A percentile compares a stretch with the other conserved stretches of the same genome.
Evolutionary conservation across 768 basidiomycete species (phyloP).

Genomic region (Lepiota brunneoincarnata): DNA sequence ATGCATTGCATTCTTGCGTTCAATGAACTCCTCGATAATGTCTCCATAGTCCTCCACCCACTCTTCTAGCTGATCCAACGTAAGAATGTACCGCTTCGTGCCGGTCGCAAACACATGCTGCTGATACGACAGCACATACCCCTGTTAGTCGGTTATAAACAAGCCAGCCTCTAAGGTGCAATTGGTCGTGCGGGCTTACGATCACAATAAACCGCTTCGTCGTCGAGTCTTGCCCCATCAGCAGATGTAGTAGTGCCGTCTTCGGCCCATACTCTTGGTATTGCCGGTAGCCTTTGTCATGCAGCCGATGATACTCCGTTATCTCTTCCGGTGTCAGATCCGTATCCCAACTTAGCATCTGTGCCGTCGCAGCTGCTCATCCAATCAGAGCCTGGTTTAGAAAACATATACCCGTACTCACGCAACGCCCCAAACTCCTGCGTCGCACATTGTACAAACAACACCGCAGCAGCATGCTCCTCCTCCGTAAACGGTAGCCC

Average conservation of each 20-base stretch:
- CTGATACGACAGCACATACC: constrained; percentile 13
- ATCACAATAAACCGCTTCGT: constrained; percentile 14
- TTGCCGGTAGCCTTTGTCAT: constrained; percentile 11
- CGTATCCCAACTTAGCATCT: constrained; percentile 13
- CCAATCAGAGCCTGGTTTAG: neutral
- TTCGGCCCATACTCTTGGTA: constrained; percentile 13
- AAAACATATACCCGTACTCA: neutral
- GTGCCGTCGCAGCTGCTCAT: constrained; percentile 5
- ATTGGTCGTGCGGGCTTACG: constrained; percentile 1
- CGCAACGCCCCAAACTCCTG: constrained; percentile 11
- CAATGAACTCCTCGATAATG: constrained; percentile 12
- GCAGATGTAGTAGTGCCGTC: constrained; percentile 10
- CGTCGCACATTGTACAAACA: constrained; percentile 12
- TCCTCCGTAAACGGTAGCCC: constrained; percentile 12
- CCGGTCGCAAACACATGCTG: constrained; percentile 15
- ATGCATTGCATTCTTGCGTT: constrained; percentile 12
- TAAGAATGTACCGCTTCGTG: constrained; percentile 11
- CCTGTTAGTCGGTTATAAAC: neutral
- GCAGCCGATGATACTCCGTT: constrained; percentile 13
- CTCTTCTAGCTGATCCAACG: constrained; percentile 11
- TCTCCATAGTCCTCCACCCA: constrained; percentile 13
- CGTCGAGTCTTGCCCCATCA: constrained; percentile 13
- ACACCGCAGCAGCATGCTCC: constrained; percentile 10
- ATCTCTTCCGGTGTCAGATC: constrained; percentile 9
- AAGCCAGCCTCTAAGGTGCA: neutral